phyloP scores from a whole-genome alignment of 192 early-diverging fungal species.

The Coemansia nantahalensis region DNA sequence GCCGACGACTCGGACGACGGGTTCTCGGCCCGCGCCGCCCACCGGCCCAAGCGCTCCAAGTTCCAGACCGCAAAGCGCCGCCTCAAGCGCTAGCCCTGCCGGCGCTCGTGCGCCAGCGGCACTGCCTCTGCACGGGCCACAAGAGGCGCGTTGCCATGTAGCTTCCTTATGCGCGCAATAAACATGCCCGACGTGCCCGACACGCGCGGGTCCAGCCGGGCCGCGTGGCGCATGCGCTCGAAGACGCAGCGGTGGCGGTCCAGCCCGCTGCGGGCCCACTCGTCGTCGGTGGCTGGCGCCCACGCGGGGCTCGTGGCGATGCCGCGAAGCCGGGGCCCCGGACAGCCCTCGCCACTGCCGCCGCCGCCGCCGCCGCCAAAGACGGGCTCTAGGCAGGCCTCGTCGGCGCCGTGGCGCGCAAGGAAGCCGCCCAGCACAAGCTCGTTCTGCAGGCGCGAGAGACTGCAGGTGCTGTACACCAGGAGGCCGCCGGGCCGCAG shows the following conservation, averaged over 20 bases:
- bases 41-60: conserved; percentile 19
- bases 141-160: not conserved
- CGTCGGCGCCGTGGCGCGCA: conserved; percentile 16
- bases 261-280: conserved; percentile 12
- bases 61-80: conserved; percentile 34
- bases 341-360: too few relatives aligned
- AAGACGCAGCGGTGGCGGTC: conserved; percentile 5
- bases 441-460: conserved; percentile 82
- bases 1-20: conserved; percentile 22
- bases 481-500: conserved; percentile 72
- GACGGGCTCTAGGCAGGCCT: conserved; percentile 26
- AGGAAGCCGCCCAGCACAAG: conserved; percentile 81
- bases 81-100: conserved; percentile 16
- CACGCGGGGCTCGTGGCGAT: not conserved
- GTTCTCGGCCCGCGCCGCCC: conserved; percentile 9
- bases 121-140: not conserved
- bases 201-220: conserved; percentile 40
- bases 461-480: conserved; percentile 86
- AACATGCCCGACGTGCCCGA: conserved; percentile 59
- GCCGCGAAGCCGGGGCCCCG: too few relatives aligned
- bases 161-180: conserved; percentile 74
- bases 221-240: conserved; percentile 21
- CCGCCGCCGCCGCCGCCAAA: too few relatives aligned
- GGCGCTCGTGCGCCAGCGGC: not conserved
- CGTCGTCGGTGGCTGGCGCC: conserved; percentile 7